These are phyloP conservation scores for Trichoderma polysporum DNA, from an alignment of 2,329 filamentous ascomycete species.

Conservation along the genomic window DNA sequence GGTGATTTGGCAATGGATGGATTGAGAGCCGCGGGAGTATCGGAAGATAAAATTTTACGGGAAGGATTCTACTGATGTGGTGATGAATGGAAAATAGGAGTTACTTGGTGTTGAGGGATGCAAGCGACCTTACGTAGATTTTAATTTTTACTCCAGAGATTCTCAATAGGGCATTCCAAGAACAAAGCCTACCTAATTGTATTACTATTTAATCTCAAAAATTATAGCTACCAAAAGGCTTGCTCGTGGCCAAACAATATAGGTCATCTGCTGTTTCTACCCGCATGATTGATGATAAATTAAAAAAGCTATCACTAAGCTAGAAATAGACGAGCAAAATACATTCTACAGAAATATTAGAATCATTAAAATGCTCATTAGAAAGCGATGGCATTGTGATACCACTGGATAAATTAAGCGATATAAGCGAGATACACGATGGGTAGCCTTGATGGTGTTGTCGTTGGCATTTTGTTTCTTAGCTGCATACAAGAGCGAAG, in stretches of 20 bases:
- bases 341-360: no score
- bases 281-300: no score
- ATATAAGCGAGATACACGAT: background rate
- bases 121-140: background rate
- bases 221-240: background rate
- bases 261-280: no score
- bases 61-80: constrained; percentile 14
- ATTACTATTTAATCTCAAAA: no score
- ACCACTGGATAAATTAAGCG: background rate
- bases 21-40: constrained; percentile 1
- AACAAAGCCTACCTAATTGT: no score
- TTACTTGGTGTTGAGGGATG: background rate
- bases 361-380: background rate
- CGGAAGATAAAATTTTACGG: constrained; percentile 4
- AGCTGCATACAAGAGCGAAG: background rate
- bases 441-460: background rate
- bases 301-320: no score
- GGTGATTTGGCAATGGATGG: constrained; percentile 16
- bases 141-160: background rate
- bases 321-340: no score
- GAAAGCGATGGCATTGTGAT: no score
- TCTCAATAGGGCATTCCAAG: background rate
- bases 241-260: background rate
- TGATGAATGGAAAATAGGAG: background rate
- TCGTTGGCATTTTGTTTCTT: background rate